Conservation (phyloP, 2,329 filamentous ascomycete genomes). For the Fusarium phyllophilum region DNA sequence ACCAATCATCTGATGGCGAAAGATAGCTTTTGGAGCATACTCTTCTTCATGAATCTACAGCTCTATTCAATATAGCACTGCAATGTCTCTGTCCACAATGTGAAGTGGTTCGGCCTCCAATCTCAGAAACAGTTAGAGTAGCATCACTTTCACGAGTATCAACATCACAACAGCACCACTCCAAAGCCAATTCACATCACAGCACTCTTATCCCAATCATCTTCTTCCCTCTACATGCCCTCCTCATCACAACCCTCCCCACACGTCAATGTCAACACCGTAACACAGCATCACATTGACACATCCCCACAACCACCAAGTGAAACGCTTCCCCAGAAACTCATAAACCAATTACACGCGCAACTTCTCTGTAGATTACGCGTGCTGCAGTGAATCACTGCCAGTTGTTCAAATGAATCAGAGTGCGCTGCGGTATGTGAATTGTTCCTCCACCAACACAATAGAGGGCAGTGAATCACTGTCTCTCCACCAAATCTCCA, state of each 20-base stretch:
- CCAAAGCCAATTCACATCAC: neutral
- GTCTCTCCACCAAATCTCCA: neutral
- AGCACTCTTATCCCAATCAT: neutral
- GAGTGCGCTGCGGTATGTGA: neutral
- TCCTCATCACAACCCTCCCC: neutral
- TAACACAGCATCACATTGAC: conserved; percentile 17
- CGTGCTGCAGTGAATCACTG: conserved; percentile 6
- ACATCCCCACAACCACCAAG: conserved; percentile 7
- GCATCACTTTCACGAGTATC: neutral
- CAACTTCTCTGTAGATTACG: neutral
- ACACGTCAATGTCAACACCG: conserved; percentile 1
- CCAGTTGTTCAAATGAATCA: neutral
- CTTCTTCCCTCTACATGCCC: neutral
- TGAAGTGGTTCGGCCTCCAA: neutral
- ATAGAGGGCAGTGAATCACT: conserved; percentile 21
- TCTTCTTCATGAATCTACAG: no score
- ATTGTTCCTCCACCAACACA: conserved; percentile 1
- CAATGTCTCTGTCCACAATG: neutral
- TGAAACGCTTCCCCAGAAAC: conserved; percentile 26
- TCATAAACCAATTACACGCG: conserved; percentile 2
- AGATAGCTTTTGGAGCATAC: neutral
- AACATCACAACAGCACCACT: neutral
- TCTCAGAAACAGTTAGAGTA: neutral
- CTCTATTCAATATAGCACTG: neutral
- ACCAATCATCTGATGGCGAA: neutral